A percentile compares a stretch with the other conserved stretches of the same genome.
Conservation (phyloP, 768 basidiomycete species). For the Rhodotorula graminis region DNA sequence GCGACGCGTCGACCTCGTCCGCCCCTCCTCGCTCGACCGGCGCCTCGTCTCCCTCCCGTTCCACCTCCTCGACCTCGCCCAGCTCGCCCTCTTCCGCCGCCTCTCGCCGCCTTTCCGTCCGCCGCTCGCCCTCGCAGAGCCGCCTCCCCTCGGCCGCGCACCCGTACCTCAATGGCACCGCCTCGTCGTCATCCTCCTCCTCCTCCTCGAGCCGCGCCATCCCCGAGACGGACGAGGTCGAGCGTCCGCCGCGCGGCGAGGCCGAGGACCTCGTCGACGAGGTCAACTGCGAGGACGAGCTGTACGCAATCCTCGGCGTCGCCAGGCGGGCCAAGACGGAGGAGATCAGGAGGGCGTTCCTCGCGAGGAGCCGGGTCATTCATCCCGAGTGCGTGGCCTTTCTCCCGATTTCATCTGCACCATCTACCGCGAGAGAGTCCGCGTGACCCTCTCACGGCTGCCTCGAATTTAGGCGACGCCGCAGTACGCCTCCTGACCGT, state of each 20-base stretch:
- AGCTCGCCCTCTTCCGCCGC: not conserved
- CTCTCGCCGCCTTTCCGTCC: slow-evolving; percentile 11
- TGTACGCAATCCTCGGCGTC: slow-evolving; percentile 70
- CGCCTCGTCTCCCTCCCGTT: not conserved
- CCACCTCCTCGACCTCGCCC: not conserved
- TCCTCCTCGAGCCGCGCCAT: not conserved
- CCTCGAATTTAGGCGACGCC: too few species aligned
- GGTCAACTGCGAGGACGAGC: slow-evolving; percentile 51
- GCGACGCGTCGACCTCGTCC: slow-evolving; percentile 5
- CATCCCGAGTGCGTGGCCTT: slow-evolving; percentile 71
- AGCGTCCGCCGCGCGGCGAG: not conserved
- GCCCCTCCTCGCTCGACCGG: not conserved
- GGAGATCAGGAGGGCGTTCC: slow-evolving; percentile 67
- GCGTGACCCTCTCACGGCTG: too few species aligned
- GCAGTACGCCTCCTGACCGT: not conserved
- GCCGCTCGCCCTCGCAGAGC: slow-evolving; percentile 1
- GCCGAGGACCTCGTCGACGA: slow-evolving; percentile 22
- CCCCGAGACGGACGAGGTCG: not conserved
- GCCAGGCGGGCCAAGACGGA: slow-evolving; percentile 57
- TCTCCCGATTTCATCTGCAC: too few species aligned
- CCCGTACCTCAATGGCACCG: not conserved
- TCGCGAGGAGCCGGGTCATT: slow-evolving; percentile 66
- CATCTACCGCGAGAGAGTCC: too few species aligned
- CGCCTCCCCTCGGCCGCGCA: not conserved
- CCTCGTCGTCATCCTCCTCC: not conserved